A percentile compares a stretch with the other conserved stretches of the same genome.
phyloP scores from a whole-genome alignment of 2,329 filamentous ascomycete genomes.

The Pseudogymnoascus sp. region DNA sequence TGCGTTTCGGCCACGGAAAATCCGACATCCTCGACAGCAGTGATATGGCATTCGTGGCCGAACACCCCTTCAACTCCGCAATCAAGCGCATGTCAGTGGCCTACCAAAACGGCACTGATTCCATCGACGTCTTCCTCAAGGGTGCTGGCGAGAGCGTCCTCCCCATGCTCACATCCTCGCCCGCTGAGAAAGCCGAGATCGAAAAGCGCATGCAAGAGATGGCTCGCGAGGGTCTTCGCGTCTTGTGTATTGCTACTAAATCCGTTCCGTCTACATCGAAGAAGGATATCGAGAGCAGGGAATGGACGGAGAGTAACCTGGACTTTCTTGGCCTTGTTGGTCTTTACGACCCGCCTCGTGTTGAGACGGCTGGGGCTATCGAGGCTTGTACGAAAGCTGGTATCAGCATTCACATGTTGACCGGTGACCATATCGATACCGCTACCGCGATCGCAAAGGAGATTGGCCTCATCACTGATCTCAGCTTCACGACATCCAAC shows the following conservation, averaged over 20 bases:
- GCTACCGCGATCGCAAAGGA: slow-evolving; percentile 57
- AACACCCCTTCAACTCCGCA: slow-evolving; percentile 65
- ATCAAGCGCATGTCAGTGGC: slow-evolving; percentile 70
- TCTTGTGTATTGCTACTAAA: slow-evolving; percentile 56
- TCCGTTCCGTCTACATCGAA: slow-evolving; percentile 24
- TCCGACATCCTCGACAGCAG: slow-evolving; percentile 38
- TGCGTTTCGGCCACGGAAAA: slow-evolving; percentile 56
- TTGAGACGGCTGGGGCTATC: slow-evolving; percentile 55
- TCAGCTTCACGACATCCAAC: slow-evolving; percentile 21
- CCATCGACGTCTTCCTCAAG: slow-evolving; percentile 44
- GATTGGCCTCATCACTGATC: slow-evolving; percentile 47
- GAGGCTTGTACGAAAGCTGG: slow-evolving; percentile 50
- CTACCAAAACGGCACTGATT: slow-evolving; percentile 38
- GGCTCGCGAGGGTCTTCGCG: slow-evolving; percentile 55
- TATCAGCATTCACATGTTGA: slow-evolving; percentile 61
- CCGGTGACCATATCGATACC: slow-evolving; percentile 60
- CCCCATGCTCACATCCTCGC: slow-evolving; percentile 46
- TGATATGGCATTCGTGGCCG: slow-evolving; percentile 44
- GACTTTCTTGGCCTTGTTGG: slow-evolving; percentile 62
- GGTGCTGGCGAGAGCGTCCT: slow-evolving; percentile 50
- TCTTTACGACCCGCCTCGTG: slow-evolving; percentile 63
- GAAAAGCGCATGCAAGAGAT: slow-evolving; percentile 45
- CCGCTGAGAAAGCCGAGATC: slow-evolving; percentile 37
- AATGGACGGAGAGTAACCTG: slow-evolving; percentile 46
- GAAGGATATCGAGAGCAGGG: slow-evolving; percentile 36